These are phyloP conservation scores for Epichloe uncinata DNA, from an alignment of 2,329 filamentous ascomycete species.

Conservation along the genomic window DNA sequence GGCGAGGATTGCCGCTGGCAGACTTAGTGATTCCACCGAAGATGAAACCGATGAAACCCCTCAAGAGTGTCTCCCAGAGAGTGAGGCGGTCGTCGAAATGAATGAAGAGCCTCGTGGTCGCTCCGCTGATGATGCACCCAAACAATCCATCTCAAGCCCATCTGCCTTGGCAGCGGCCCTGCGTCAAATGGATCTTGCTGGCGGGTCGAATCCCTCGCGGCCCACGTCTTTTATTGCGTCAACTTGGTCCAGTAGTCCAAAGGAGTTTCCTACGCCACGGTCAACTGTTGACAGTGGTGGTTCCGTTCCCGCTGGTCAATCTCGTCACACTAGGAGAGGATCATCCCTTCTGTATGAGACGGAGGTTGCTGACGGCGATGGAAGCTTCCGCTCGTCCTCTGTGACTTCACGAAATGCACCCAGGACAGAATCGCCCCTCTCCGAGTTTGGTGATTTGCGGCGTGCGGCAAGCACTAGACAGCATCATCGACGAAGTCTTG, in stretches of 20 bases:
- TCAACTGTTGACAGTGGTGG: slow-evolving; percentile 52
- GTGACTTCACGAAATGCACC: slow-evolving; percentile 52
- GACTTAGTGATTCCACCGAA: slow-evolving; percentile 64
- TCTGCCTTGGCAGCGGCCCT: slow-evolving; percentile 45
- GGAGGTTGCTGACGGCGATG: slow-evolving; percentile 76
- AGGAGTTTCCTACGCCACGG: slow-evolving; percentile 79
- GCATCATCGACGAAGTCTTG: slow-evolving; percentile 74
- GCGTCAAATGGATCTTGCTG: slow-evolving; percentile 23
- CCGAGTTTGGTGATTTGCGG: slow-evolving; percentile 65
- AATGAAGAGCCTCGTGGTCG: slow-evolving; percentile 8
- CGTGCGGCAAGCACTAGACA: slow-evolving; percentile 68
- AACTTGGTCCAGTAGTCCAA: slow-evolving; percentile 77
- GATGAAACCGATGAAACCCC: slow-evolving; percentile 33
- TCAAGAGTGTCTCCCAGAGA: slow-evolving; percentile 7
- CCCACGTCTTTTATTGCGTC: slow-evolving; percentile 48
- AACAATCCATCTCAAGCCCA: slow-evolving; percentile 21
- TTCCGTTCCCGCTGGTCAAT: slow-evolving; percentile 41
- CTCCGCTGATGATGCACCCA: slow-evolving; percentile 3
- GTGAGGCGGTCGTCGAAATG: slow-evolving; percentile 5
- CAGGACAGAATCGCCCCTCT: slow-evolving; percentile 80
- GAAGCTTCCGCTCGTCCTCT: slow-evolving; percentile 71
- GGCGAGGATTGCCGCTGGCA: slow-evolving; percentile 71
- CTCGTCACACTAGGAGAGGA: slow-evolving; percentile 55
- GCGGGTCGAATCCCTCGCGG: slow-evolving; percentile 26
- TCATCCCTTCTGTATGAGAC: slow-evolving; percentile 66